phyloP scores from a whole-genome alignment of 345 rosid species.

The Bruguiera sexangula region DNA sequence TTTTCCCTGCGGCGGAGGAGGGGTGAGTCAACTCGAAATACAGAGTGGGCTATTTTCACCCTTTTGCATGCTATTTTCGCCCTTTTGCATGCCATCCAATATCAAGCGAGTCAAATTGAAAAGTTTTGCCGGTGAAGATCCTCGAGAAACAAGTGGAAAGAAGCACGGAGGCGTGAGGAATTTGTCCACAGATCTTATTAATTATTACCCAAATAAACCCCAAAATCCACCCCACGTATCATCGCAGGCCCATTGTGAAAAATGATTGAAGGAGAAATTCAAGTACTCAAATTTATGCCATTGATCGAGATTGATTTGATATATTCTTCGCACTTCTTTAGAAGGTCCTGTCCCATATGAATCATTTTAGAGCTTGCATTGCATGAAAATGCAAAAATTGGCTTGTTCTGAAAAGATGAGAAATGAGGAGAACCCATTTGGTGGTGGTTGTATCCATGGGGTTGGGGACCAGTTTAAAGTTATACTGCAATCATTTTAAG shows the following conservation, averaged over 20 bases:
- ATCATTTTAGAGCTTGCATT: conserved; percentile 9
- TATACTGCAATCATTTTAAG: conserved; percentile 4
- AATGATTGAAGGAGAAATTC: conserved; percentile 30
- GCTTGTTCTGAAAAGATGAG: conserved; percentile 19
- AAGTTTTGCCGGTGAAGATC: not conserved
- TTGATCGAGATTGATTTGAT: conserved; percentile 37
- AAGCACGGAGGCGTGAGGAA: conserved; percentile 18
- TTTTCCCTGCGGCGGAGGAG: no score
- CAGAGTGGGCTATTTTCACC: no score
- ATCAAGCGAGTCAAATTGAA: not conserved
- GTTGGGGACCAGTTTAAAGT: conserved; percentile 29
- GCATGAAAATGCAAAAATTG: conserved; percentile 25
- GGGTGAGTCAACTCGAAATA: no score
- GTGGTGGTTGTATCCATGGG: conserved; percentile 23
- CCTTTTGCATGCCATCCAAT: no score
- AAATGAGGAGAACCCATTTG: conserved; percentile 2
- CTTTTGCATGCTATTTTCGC: no score
- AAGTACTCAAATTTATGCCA: not conserved
- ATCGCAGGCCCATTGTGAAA: not conserved
- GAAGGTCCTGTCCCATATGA: conserved; percentile 1
- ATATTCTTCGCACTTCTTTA: conserved; percentile 17
- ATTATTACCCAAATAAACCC: not conserved
- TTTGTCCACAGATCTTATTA: conserved; percentile 8
- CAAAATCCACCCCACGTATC: not conserved
- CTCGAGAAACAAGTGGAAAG: conserved; percentile 7